Percentiles rank a stretch among this genome's conserved stretches.
Evolutionary conservation across 345 rosid genomes (phyloP).

Genomic region (Hevea brasiliensis): DNA sequence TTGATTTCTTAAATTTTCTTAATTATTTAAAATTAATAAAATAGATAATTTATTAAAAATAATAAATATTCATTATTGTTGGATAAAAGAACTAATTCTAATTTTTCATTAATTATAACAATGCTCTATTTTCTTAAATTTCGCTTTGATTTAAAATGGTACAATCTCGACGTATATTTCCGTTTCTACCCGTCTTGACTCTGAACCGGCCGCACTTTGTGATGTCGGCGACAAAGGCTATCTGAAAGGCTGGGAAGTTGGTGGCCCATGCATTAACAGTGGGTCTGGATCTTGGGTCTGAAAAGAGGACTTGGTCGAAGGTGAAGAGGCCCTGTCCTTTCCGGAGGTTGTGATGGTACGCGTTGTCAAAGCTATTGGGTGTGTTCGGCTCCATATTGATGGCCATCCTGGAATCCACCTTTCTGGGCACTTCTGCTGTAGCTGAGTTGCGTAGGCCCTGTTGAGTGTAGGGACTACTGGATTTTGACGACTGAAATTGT

Average conservation of each 20-base stretch:
- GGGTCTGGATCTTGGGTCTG: constrained; percentile 57
- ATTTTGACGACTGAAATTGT: constrained; percentile 50
- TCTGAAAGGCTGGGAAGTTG: constrained; percentile 53
- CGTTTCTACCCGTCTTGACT: constrained; percentile 55
- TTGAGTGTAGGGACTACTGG: constrained; percentile 48
- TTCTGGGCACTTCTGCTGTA: constrained; percentile 57
- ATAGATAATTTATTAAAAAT: no score
- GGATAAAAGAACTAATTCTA: no score
- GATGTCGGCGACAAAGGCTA: constrained; percentile 64
- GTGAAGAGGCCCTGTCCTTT: constrained; percentile 65
- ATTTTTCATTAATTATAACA: no score
- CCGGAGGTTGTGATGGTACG: constrained; percentile 65
- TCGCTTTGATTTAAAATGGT: constrained; percentile 17
- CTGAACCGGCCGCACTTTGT: constrained; percentile 74
- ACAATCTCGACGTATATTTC: constrained; percentile 75
- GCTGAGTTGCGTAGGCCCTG: constrained; percentile 47
- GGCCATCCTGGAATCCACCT: constrained; percentile 69
- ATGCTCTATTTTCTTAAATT: neutral
- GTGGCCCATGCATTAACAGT: constrained; percentile 48
- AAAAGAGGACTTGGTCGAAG: constrained; percentile 67
- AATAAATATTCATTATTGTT: no score
- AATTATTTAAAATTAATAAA: no score
- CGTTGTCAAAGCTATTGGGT: constrained; percentile 68
- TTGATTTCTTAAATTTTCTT: no score
- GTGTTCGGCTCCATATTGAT: constrained; percentile 79